Conservation (phyloP, 352 stramenopile genomes). For the Pythium phragmitis region DNA sequence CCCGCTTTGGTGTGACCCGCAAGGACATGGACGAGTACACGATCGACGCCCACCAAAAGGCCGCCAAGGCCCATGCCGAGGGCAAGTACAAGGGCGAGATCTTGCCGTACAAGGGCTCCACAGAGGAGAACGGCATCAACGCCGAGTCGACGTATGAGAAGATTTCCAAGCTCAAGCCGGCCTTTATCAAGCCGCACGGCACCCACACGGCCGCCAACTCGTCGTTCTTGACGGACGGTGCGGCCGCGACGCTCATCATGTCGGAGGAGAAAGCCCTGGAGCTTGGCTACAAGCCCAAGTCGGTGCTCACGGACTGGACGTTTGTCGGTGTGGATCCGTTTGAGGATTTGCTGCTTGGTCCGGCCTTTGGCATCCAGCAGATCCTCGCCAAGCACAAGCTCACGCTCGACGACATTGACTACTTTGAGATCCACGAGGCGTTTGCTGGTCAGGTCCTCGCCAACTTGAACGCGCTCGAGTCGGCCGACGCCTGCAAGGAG, state of each 20-base stretch:
- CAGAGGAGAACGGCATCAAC: conserved; percentile 97
- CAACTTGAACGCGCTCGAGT: conserved; percentile 96
- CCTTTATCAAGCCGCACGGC: conserved; percentile 97
- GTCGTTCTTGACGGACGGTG: conserved; percentile 97
- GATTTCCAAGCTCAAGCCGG: conserved; percentile 95
- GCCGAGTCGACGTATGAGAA: conserved; percentile 93
- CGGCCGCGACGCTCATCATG: conserved; percentile 95
- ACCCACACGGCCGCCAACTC: conserved; percentile 98
- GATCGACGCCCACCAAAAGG: conserved; percentile 92
- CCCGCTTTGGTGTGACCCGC: conserved; percentile 94
- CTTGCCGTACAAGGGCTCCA: conserved; percentile 93
- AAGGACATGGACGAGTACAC: conserved; percentile 97
- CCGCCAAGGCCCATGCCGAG: conserved; percentile 93
- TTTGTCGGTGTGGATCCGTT: conserved; percentile 98
- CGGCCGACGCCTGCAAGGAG: conserved; percentile 94
- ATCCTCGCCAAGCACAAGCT: conserved; percentile 84
- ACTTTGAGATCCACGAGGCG: conserved; percentile 99
- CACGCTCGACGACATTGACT: conserved; percentile 94
- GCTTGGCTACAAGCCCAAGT: conserved; percentile 95
- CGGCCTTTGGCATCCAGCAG: conserved; percentile 93
- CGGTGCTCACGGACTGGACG: conserved; percentile 94
- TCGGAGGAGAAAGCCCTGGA: conserved; percentile 95
- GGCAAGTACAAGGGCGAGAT: conserved; percentile 94
- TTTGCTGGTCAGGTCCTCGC: conserved; percentile 98
- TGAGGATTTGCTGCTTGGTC: conserved; percentile 92